phyloP scores from a whole-genome alignment of 495 filamentous ascomycete species.

The Glarea lozoyensis region DNA sequence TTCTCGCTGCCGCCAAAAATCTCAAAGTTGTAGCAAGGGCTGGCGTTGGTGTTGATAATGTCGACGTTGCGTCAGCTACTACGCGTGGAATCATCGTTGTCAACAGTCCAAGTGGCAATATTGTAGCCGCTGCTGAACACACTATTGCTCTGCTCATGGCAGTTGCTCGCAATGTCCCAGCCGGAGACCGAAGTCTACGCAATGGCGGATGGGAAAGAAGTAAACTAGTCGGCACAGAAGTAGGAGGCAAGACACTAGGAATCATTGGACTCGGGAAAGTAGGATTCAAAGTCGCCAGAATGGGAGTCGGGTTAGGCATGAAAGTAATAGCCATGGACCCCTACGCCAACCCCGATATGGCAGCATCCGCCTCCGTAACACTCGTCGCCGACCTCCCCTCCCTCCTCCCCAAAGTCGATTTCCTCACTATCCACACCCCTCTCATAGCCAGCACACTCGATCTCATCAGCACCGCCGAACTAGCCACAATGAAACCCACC shows the following conservation, averaged over 20 bases:
- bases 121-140: slow-evolving; percentile 61
- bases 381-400: slow-evolving; percentile 42
- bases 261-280: slow-evolving; percentile 68
- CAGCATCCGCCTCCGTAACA: slow-evolving; percentile 46
- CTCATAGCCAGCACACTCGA: slow-evolving; percentile 61
- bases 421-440: slow-evolving; percentile 68
- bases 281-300: slow-evolving; percentile 58
- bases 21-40: slow-evolving; percentile 66
- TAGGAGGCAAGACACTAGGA: slow-evolving; percentile 58
- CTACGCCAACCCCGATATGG: slow-evolving; percentile 54
- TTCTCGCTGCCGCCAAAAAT: slow-evolving; percentile 48
- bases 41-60: slow-evolving; percentile 70
- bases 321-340: slow-evolving; percentile 56
- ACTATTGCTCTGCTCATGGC: slow-evolving; percentile 60
- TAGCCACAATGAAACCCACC: slow-evolving; percentile 58
- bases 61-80: slow-evolving; percentile 59
- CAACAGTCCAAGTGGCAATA: slow-evolving; percentile 61
- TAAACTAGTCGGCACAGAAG: slow-evolving; percentile 58
- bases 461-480: slow-evolving; percentile 50
- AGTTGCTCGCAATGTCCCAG: slow-evolving; percentile 54
- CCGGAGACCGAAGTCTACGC: slow-evolving; percentile 49
- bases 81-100: slow-evolving; percentile 60
- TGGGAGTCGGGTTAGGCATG: slow-evolving; percentile 64
- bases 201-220: slow-evolving; percentile 60
- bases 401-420: slow-evolving; percentile 54